phyloP scores from a whole-genome alignment of 371 early-diverging fungal genomes.

The Mucor velutinosus region DNA sequence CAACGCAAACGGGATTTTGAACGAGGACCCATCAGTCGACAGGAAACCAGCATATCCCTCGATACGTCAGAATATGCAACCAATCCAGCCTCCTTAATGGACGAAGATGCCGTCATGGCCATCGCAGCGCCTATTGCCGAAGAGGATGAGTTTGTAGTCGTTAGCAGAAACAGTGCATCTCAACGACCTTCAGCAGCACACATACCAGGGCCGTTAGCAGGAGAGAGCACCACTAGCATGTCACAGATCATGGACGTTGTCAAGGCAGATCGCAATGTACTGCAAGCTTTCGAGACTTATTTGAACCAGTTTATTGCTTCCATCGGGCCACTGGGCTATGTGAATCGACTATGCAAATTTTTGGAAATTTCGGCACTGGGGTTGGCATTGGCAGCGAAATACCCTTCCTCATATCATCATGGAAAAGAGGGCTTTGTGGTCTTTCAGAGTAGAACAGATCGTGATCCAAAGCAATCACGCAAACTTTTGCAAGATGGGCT shows the following conservation, averaged over 20 bases:
- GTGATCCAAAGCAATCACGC: constrained; percentile 18
- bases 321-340: constrained; percentile 41
- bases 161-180: not conserved
- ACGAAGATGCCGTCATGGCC: constrained; percentile 21
- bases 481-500: constrained; percentile 12
- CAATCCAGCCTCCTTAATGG: constrained; percentile 6
- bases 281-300: constrained; percentile 52
- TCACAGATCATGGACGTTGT: constrained; percentile 19
- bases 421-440: constrained; percentile 63
- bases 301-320: constrained; percentile 47
- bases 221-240: not conserved
- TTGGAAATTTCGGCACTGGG: constrained; percentile 61
- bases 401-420: constrained; percentile 48
- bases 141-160: not conserved
- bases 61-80: not conserved
- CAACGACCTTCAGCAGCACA: not conserved
- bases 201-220: not conserved
- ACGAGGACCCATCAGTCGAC: not conserved
- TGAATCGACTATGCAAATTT: constrained; percentile 57
- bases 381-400: constrained; percentile 34
- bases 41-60: not conserved
- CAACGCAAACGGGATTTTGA: not conserved
- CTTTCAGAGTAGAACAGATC: constrained; percentile 30
- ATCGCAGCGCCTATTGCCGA: not conserved
- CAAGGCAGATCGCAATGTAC: constrained; percentile 33